phyloP scores from a whole-genome alignment of 169 alveolate genomes.

The Amoebophrya sp. region DNA sequence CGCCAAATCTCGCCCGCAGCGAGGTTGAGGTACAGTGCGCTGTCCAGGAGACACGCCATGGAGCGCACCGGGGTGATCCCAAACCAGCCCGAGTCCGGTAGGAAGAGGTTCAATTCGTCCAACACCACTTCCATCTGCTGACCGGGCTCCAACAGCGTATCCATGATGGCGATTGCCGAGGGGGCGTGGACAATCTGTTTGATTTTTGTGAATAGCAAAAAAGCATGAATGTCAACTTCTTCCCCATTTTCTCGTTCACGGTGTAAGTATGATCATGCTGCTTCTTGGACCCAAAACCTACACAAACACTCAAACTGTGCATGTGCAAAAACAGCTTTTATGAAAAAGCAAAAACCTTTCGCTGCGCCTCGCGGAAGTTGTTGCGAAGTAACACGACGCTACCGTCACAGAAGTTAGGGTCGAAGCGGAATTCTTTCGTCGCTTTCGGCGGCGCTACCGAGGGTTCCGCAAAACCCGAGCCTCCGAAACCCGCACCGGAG shows the following conservation, averaged over 20 bases:
- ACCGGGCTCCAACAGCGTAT: not conserved
- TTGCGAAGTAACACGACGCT: not conserved
- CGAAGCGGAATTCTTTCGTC: not conserved
- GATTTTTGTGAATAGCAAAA: too few species aligned
- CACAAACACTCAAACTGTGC: too few species aligned
- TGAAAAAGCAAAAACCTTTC: not conserved
- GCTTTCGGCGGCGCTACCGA: too few species aligned
- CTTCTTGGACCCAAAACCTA: too few species aligned
- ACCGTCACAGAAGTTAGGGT: not conserved
- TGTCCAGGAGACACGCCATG: not conserved
- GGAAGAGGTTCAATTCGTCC: constrained; percentile 1
- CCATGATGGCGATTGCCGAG: not conserved
- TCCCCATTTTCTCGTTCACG: too few species aligned
- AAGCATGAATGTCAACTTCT: too few species aligned
- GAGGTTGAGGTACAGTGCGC: not conserved
- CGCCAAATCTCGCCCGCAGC: not conserved
- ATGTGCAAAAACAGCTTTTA: too few species aligned
- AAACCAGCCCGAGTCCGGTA: not conserved
- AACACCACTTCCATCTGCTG: not conserved
- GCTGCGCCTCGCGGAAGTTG: not conserved
- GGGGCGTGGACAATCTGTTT: not conserved
- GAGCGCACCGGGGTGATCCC: not conserved
- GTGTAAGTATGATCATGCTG: too few species aligned
- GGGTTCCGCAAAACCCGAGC: too few species aligned
- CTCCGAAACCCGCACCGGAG: too few species aligned